These are phyloP conservation scores for Hepatocystis sp. DNA, from an alignment of 169 alveolate genomes.

Conservation along the genomic window DNA sequence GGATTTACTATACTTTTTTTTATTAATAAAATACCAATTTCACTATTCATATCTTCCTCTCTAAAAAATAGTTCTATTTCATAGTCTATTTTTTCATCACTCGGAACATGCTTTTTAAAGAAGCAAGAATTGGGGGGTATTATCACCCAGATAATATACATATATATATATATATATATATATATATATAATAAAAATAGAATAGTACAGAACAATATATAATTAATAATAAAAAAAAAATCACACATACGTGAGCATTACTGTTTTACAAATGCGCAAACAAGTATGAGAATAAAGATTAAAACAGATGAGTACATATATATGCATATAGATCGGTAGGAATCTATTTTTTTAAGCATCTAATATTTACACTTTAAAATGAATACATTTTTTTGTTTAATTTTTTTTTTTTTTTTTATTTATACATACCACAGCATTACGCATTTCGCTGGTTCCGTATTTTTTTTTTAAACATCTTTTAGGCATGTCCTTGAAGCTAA, in stretches of 20 bases:
- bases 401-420: background rate
- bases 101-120: constrained; percentile 36
- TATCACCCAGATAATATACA: too few species aligned
- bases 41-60: constrained; percentile 33
- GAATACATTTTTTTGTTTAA: background rate
- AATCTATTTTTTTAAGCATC: too few species aligned
- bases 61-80: constrained; percentile 62
- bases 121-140: too few species aligned
- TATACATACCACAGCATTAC: constrained; percentile 53
- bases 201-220: background rate
- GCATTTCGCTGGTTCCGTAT: constrained; percentile 64
- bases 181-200: too few species aligned
- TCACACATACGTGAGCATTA: background rate
- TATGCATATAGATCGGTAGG: background rate
- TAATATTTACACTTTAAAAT: background rate
- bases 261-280: background rate
- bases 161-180: too few species aligned
- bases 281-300: background rate
- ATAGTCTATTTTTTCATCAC: constrained; percentile 43
- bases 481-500: constrained; percentile 36
- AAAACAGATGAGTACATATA: background rate
- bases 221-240: constrained; percentile 5
- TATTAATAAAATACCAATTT: constrained; percentile 24
- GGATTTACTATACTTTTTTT: constrained; percentile 5
- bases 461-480: constrained; percentile 44